Evolutionary conservation across 1,139 yeast genomes (phyloP), one percentile per base, ranked within the genome.

Genomic region (Keqinozyma sinolaborantium): DNA sequence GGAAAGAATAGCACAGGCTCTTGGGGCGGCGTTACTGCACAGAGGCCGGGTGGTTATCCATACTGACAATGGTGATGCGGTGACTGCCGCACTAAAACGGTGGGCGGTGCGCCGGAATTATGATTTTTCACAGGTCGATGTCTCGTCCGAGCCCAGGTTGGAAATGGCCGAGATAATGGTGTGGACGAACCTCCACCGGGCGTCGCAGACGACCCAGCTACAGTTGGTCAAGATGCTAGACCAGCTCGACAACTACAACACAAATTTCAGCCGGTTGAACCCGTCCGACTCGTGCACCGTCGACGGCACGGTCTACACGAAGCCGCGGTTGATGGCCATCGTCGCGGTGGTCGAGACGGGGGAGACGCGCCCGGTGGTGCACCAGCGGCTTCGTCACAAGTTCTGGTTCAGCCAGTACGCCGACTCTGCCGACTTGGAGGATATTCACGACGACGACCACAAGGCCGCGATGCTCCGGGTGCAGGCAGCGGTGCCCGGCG

Each of bases 311-410:
- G 21, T 32, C 3, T 36, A 60, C 4, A 14, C 23, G 3, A 47
- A 46, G 24, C 64, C 64, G 2, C 36, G 39, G 6, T 30, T 52
- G 6, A 56, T 56, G 32, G 42, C 56, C 3, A 45, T 65, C 4
- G 42, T 64, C 2, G 50, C 37, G 5, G 16, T 37, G 8, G 23
- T 39, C 2, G 21, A 36, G 7, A 28, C 33, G 4, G 4, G 3
- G 11, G 12, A 15, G 5, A 25, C 23, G 23, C 11, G 24, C 7
- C 24, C 24, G 4, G 45, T 45, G 33, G 34, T 60, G 5, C 47
- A 60, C 33, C 64, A 55, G 26, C 52, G 47, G 24, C 45, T 69
- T 25, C 66, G 64, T 41, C 66, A 60, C 37, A 53, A 58, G 41
- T 65, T 68, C 41, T 63, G 70, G 69, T 65, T 65, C 26, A 38